phyloP scores from a whole-genome alignment of 73 alveolate genomes.

The Paramecium pentaurelia region DNA sequence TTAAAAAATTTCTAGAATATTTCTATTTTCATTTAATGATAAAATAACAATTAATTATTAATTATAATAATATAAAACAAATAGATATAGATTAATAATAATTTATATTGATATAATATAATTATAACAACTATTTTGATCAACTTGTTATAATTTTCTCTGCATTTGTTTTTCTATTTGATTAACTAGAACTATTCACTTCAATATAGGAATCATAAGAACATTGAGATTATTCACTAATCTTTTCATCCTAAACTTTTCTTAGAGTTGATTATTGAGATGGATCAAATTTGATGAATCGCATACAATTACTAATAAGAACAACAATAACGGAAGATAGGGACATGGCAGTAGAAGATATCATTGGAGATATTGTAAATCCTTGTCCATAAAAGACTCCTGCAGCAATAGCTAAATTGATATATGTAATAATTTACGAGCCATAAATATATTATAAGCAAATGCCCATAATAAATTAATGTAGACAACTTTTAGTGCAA shows the following conservation, averaged over 20 bases:
- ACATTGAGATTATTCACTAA: neutral
- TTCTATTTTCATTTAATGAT: neutral
- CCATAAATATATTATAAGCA: constrained; percentile 50
- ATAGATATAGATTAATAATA: too few species aligned
- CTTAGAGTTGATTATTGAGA: neutral
- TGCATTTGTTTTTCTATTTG: neutral
- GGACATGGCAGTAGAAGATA: constrained; percentile 56
- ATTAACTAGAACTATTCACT: neutral
- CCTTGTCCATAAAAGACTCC: constrained; percentile 55
- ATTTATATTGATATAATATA: neutral
- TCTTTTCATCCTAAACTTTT: neutral
- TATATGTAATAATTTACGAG: neutral
- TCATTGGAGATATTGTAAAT: constrained; percentile 42
- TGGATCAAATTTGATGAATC: constrained; percentile 50
- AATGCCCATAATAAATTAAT: constrained; percentile 54
- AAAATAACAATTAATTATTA: neutral
- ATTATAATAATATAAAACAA: too few species aligned
- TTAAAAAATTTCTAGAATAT: neutral
- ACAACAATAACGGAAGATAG: constrained; percentile 44
- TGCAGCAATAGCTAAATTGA: constrained; percentile 42
- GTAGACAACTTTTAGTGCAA: constrained; percentile 1
- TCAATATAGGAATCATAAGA: neutral
- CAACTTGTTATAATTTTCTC: neutral
- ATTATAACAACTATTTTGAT: neutral
- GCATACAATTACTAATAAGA: constrained; percentile 24